Evolutionary conservation across 2,329 filamentous ascomycete genomes (phyloP).

Genomic region (Aspergillus proliferans): DNA sequence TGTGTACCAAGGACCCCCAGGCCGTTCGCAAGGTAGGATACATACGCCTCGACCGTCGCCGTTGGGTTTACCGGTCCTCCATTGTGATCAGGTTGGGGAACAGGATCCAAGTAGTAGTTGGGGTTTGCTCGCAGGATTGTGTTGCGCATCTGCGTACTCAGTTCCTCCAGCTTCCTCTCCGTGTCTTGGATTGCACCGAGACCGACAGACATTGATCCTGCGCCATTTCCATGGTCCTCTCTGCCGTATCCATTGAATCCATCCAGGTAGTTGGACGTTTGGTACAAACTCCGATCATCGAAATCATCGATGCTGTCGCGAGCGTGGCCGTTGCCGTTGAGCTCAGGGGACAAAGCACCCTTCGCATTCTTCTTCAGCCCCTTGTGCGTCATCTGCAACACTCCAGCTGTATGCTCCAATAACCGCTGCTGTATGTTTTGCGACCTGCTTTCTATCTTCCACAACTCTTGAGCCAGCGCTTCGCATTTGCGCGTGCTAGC

Average conservation of each 20-base stretch:
- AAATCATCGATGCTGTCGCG: slow-evolving; percentile 57
- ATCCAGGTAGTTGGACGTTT: slow-evolving; percentile 60
- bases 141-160: slow-evolving; percentile 62
- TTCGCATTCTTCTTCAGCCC: slow-evolving; percentile 56
- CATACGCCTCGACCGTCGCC: slow-evolving; percentile 46
- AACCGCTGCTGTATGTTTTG: slow-evolving; percentile 70
- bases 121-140: slow-evolving; percentile 51
- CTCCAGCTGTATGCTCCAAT: slow-evolving; percentile 84
- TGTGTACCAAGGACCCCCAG: slow-evolving; percentile 56
- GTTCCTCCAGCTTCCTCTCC: slow-evolving; percentile 59
- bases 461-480: slow-evolving; percentile 73
- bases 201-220: slow-evolving; percentile 12
- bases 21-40: slow-evolving; percentile 66
- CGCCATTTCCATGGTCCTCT: slow-evolving; percentile 11
- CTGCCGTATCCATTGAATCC: slow-evolving; percentile 29
- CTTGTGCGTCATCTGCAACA: slow-evolving; percentile 84
- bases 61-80: slow-evolving; percentile 21
- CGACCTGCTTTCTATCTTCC: slow-evolving; percentile 68
- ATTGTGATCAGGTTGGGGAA: slow-evolving; percentile 28
- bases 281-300: slow-evolving; percentile 70
- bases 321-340: slow-evolving; percentile 57
- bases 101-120: slow-evolving; percentile 29
- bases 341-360: slow-evolving; percentile 68
- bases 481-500: slow-evolving; percentile 76
- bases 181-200: slow-evolving; percentile 54